Evolutionary conservation across 2,329 filamentous ascomycete genomes (phyloP).

Genomic region (Xylaria hypoxylon): DNA sequence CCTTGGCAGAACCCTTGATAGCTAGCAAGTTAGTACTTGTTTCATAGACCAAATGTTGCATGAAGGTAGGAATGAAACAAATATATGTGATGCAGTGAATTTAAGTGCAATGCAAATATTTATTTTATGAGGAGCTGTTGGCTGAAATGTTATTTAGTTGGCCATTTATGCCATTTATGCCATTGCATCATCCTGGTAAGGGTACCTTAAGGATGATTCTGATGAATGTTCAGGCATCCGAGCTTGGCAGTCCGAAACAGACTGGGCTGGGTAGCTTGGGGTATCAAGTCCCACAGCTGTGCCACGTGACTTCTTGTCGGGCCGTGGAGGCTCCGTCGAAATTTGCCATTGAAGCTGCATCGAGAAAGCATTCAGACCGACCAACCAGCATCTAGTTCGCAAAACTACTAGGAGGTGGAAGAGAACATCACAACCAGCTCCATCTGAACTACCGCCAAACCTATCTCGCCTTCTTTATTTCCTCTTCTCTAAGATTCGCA

Average conservation of each 20-base stretch:
- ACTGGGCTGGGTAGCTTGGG: neutral
- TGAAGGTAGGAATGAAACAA: neutral
- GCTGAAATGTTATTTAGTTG: neutral
- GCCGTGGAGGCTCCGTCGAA: slow-evolving; percentile 38
- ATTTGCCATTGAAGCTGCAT: slow-evolving; percentile 30
- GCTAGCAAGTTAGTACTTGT: too few species aligned
- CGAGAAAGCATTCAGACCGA: neutral
- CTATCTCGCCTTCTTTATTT: neutral
- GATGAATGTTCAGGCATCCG: neutral
- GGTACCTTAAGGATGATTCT: too few species aligned
- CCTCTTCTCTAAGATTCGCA: neutral
- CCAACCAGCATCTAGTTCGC: slow-evolving; percentile 6
- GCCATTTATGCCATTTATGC: neutral
- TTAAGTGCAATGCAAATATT: slow-evolving; percentile 10
- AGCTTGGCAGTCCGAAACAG: too few species aligned
- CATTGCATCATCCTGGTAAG: neutral
- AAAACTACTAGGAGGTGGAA: slow-evolving; percentile 17
- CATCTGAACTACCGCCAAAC: neutral
- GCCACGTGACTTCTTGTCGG: slow-evolving; percentile 31
- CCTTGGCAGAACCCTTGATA: too few species aligned
- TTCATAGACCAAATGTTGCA: too few species aligned
- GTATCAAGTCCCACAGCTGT: neutral
- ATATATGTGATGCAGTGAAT: neutral
- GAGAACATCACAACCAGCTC: slow-evolving; percentile 14
- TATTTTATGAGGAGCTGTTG: neutral